Base-by-base conservation (phyloP, 1,139 yeast genomes). In the Diutina scorzettiae region DNA sequence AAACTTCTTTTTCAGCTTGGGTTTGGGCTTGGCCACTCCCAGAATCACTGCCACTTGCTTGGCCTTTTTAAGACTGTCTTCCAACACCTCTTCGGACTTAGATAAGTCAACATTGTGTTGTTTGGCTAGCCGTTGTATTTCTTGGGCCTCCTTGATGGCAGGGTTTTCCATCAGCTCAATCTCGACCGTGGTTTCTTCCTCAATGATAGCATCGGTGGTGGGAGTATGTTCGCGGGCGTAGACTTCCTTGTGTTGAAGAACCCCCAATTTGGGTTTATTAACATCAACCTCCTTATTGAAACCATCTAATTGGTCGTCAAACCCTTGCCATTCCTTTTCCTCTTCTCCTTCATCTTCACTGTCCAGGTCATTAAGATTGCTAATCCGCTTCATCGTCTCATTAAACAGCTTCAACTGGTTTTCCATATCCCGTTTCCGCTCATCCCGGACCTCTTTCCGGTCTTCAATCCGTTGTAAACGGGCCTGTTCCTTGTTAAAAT, bases 401-500 rank as follows among this genome's bases (percentile, higher is more conserved):
- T 78, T 69, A 53, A 79, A 75, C 51, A 73, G 68, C 47, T 72
- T 66, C 58, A 82, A 61, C 51, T 75, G 84, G 49, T 69, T 74
- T 46, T 79, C 79, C 49, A 86, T 60, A 48, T 78, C 78, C 48
- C 70, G 66, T 53, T 79, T 76, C 47, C 85, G 71, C 53, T 83
- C 94, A 20, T 81, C 82, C 49, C 89, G 68, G 27, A 78, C 56
- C 50, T 72, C 65, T 52, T 78, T 76, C 47, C 96, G 71, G 54
- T 84, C 95, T 49, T 81, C 93, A n/a, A 86, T 67, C 52, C 75
- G 74, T 2, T 76, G 78, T 48, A 78, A 64, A 49, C 89, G 69
- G 5, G 80, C 94, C 54, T 81, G 84, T 56, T 87, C 95, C 51
- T 81, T 77, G 42, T 72, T 73, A 51, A 70, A 77, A 46, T 75